Base-by-base conservation (phyloP, 306 rosid genomes). In the Crotalaria pallida region DNA sequence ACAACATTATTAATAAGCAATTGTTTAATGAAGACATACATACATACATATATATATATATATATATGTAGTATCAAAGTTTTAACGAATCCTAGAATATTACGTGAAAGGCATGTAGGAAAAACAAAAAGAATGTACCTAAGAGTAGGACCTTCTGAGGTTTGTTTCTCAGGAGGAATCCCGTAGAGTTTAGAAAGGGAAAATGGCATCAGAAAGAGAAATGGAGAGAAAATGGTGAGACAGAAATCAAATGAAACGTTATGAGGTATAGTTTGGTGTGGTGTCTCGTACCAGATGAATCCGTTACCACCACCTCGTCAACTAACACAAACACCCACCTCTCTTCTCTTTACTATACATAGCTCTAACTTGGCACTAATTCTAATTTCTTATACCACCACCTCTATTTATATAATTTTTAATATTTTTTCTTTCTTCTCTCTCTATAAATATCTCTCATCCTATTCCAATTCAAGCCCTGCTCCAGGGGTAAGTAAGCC, bases 111-210 rank as follows among this genome's bases (percentile, higher is more conserved):
- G 12, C 7, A 58, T 5, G n/a, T 17, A 26, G 0, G 4, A 0
- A 33, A 33, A 33, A 33, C 1, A 31, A 34, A 7, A 33, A 15
- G 29, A 21, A 9, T 0, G 21, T 53, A 64, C 73, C 81, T 70
- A 34, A 57, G 26, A 31, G 41, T 27, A 33, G 24, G 55, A 38
- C 64, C 75, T 50, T 68, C 29, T 50, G 64, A 65, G 65, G 50
- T 57, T 68, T 57, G 62, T 56, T 78, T 78, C 23, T 71, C 57
- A n/a, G 68, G 65, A 72, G 74, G 69, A 44, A 74, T 65, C 58
- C 58, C 67, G 38, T 55, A 44, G 60, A 65, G 73, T 16, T 74
- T 74, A 41, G 65, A 70, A 3, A 56, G 73, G 65, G 73, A 55
- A 40, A 58, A 36, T 63, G 74, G 8, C 58, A 58, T 66, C 44